phyloP scores from a whole-genome alignment of 1,284 basidiomycete species.

The Coniophora puteana region DNA sequence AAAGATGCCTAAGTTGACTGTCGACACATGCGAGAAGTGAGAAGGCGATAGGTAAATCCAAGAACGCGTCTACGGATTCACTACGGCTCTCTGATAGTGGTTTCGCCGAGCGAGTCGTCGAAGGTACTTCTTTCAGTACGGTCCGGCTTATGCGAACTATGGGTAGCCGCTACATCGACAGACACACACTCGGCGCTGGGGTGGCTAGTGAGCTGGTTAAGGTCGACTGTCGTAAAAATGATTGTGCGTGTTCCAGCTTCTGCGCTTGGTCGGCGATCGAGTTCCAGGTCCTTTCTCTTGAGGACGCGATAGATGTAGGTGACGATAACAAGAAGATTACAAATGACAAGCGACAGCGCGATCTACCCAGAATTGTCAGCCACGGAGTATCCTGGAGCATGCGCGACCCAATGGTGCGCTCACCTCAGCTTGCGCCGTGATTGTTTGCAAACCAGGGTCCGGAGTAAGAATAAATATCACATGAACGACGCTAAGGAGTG shows the following conservation, averaged over 20 bases:
- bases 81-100: too few relatives aligned
- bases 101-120: too few relatives aligned
- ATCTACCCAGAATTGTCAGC: conserved; percentile 7
- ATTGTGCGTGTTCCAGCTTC: not conserved
- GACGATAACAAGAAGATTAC: conserved; percentile 12
- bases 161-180: too few relatives aligned
- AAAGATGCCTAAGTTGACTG: too few relatives aligned
- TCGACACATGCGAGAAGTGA: too few relatives aligned
- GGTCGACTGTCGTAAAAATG: conserved; percentile 10
- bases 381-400: not conserved
- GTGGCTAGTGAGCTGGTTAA: conserved; percentile 2
- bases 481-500: conserved; percentile 10
- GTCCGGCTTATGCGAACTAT: too few relatives aligned
- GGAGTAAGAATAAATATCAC: conserved; percentile 5
- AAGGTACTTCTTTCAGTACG: too few relatives aligned
- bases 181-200: not conserved
- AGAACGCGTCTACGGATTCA: too few relatives aligned
- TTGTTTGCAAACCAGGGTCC: conserved; percentile 1
- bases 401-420: not conserved
- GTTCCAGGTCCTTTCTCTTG: conserved; percentile 2
- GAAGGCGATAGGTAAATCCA: too few relatives aligned
- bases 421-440: conserved; percentile 8
- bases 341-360: conserved; percentile 9
- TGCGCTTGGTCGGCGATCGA: not conserved
- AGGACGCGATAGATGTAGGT: conserved; percentile 10